Conservation (phyloP, 805 yeast species). For the Gaillardinia entomophila region DNA sequence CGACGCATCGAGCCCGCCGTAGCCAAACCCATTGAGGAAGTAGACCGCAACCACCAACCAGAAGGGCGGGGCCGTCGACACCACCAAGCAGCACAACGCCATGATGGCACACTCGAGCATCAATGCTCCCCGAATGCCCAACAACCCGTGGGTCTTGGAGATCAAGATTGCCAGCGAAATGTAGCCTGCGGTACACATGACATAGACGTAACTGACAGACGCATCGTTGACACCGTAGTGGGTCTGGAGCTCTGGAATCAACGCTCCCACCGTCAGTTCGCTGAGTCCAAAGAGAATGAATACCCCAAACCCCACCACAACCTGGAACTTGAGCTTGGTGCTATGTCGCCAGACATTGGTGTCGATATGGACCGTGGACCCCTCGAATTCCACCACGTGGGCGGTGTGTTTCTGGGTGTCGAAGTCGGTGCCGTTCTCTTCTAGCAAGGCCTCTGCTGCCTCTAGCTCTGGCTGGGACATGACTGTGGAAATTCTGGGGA, state of each 20-base stretch:
- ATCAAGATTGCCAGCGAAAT: constrained; percentile 45
- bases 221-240: constrained; percentile 46
- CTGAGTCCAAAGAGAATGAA: constrained; percentile 49
- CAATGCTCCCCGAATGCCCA: constrained; percentile 47
- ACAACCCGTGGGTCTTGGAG: constrained; percentile 30
- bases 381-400: constrained; percentile 17
- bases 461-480: background rate
- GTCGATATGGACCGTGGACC: constrained; percentile 24
- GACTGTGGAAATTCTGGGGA: background rate
- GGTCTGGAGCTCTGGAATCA: constrained; percentile 46
- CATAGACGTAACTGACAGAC: constrained; percentile 43
- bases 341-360: constrained; percentile 36
- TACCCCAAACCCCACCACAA: constrained; percentile 29
- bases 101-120: constrained; percentile 28
- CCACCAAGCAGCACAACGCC: constrained; percentile 31
- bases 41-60: constrained; percentile 33
- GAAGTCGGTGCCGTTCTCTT: constrained; percentile 1
- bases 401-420: background rate
- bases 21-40: constrained; percentile 46
- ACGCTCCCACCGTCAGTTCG: constrained; percentile 58
- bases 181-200: constrained; percentile 52
- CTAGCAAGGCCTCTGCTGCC: background rate
- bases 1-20: constrained; percentile 52
- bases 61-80: constrained; percentile 39
- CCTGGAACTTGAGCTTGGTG: constrained; percentile 35